Percentiles rank a stretch among this genome's conserved stretches.
Evolutionary conservation across 306 rosid species (phyloP).

Genomic region (Lathyrus tuberosus): DNA sequence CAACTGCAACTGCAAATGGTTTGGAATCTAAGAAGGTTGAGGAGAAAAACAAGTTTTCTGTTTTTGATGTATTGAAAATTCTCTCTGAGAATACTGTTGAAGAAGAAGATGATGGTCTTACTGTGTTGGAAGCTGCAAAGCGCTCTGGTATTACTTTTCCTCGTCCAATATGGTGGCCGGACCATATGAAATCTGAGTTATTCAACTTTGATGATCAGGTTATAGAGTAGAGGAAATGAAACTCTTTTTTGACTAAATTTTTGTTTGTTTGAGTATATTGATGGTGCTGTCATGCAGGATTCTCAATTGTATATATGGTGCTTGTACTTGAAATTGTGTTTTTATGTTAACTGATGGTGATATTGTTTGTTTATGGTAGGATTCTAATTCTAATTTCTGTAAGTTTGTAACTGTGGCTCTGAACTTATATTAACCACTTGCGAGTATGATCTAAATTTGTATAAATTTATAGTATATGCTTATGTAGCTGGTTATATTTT

Average conservation of each 20-base stretch:
- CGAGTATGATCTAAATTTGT: background rate
- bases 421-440: background rate
- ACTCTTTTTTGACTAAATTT: background rate
- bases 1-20: background rate
- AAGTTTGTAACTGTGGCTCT: no score
- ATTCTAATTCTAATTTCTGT: background rate
- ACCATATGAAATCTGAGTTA: background rate
- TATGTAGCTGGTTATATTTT: background rate
- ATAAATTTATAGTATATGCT: background rate
- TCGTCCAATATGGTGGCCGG: constrained; percentile 42
- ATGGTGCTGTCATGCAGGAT: background rate
- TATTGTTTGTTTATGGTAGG: background rate
- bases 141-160: constrained; percentile 49
- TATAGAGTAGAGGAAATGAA: background rate
- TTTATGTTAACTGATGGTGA: background rate
- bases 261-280: background rate
- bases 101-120: background rate
- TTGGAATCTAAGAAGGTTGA: background rate
- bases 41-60: background rate
- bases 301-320: background rate
- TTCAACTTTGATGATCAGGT: background rate
- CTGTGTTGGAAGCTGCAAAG: constrained; percentile 35
- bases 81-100: background rate
- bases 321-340: background rate
- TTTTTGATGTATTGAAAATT: constrained; percentile 42